Base-by-base conservation (phyloP, 352 stramenopile genomes). In the Pythium diclinum region DNA sequence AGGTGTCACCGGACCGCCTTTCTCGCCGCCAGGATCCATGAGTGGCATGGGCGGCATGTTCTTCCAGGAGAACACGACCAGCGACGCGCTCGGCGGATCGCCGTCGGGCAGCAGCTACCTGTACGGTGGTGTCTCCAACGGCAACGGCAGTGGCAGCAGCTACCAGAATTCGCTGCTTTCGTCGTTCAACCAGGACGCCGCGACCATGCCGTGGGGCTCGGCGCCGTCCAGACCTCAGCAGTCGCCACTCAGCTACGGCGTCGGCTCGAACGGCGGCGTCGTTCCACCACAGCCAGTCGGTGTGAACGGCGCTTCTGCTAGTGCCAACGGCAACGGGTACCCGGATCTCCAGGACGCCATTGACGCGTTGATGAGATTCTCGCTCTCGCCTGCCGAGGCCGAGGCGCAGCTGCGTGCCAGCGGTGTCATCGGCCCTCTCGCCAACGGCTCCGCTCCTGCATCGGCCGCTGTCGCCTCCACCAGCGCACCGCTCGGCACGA, bases 331-430 rank as follows among this genome's bases (percentile, higher is more conserved):
- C 63, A 62, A 70, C 38, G 73, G 69, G 11, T 92, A 91, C 74
- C 83, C 81, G 19, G 80, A 92, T 59, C 78, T 92, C 75, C 81
- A 92, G 63, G 83, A 92, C 84, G 81, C 83, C 78, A 92, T 92
- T 69, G 83, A 92, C 75, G 81, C 83, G 75, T 84, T 92, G 73
- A 89, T 92, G 79, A 89, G 89, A 73, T 92, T 92, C 60, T 92
- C 83, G 61, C 72, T 92, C 21, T 87, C 83, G 46, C 71, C 73
- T 17, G 52, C 59, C 10, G 80, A 91, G 44, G 62, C 75, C 21
- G 78, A 87, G 52, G 53, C 53, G 10, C 61, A 67, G 34, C 44
- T 51, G 8, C 44, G 44, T 30, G 61, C 61, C 17, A 46, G 44
- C 23, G 61, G 53, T 9, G 61, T 56, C 9, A 61, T 67, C 19